phyloP scores from a whole-genome alignment of 2,329 filamentous ascomycete species.

The Lasiodiplodia sp. region DNA sequence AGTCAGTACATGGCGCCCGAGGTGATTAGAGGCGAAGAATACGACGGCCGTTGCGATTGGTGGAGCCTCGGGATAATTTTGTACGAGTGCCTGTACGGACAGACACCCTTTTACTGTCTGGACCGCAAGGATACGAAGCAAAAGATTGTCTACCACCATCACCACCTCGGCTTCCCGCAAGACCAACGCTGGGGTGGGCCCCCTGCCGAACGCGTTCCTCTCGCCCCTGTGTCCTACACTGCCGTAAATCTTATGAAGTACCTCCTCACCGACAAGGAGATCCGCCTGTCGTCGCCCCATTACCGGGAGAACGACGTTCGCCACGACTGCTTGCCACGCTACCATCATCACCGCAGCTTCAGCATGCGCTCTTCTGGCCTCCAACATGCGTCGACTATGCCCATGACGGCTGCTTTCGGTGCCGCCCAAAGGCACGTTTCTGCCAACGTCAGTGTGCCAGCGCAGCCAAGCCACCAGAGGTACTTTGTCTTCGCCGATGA shows the following conservation, averaged over 20 bases:
- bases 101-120: slow-evolving; percentile 86
- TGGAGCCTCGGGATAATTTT: slow-evolving; percentile 96
- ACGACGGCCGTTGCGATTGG: slow-evolving; percentile 95
- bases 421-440: slow-evolving; percentile 1
- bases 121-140: slow-evolving; percentile 83
- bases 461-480: slow-evolving; percentile 47
- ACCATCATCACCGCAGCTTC: slow-evolving; percentile 21
- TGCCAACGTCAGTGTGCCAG: slow-evolving; percentile 33
- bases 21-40: slow-evolving; percentile 80
- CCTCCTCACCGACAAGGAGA: slow-evolving; percentile 77
- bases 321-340: slow-evolving; percentile 28
- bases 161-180: slow-evolving; percentile 74
- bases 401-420: slow-evolving; percentile 32
- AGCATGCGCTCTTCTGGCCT: slow-evolving; percentile 6
- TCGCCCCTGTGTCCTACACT: slow-evolving; percentile 66
- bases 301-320: slow-evolving; percentile 72
- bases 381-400: background rate
- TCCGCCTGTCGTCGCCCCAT: slow-evolving; percentile 76
- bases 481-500: slow-evolving; percentile 83
- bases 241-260: slow-evolving; percentile 79
- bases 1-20: slow-evolving; percentile 99
- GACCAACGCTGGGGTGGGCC: slow-evolving; percentile 61
- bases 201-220: slow-evolving; percentile 51
- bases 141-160: slow-evolving; percentile 80
- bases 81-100: slow-evolving; percentile 92